Base-by-base conservation (phyloP, 2,329 filamentous ascomycete genomes). In the Laburnicola sp. region DNA sequence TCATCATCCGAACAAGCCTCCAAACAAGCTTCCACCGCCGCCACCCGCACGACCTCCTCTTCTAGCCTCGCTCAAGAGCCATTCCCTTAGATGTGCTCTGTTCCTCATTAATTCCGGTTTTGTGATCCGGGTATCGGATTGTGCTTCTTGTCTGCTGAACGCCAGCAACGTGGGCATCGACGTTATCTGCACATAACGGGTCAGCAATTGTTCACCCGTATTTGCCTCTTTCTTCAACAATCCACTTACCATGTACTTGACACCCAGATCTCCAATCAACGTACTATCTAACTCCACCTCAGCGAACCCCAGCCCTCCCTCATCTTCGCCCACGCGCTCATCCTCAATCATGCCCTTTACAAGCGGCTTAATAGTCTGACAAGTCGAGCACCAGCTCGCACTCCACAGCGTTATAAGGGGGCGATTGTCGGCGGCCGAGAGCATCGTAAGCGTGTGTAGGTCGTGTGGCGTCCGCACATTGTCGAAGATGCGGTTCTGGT, bases 381-480 rank as follows among this genome's bases (percentile, higher is more conserved):
- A 80, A 4, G 73, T 74, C 1, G 69, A 62, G 53, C 75, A 78
- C 75, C 76, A 81, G 3, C 73, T 74, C 2, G 79, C 76, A 35
- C 72, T 78, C 78, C 78, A 81, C 8, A 80, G 64, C 0, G 79
- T 81, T 38, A 81, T 72, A 0, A 81, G 63, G 0, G 78, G 71
- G 6, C 69, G 66, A 36, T 76, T 73, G 9, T 66, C 72, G 56
- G 72, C 75, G 7, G 78, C 73, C 11, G 75, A 78, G 53, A 78
- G 73, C 41, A 80, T 70, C 5, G 75, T 74, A 6, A 81, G 73
- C 4, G 73, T 78, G 47, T 77, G 70, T 8, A 80, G 69, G 51
- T 81, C 78, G 31, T 75, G 68, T 42, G 78, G 76, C 28, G 66
- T 70, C 45, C 79, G 77, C 40, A 80, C 62, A n/a, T 73, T 74